Evolutionary conservation across 768 basidiomycete species (phyloP).

Genomic region (Coprinopsis marcescibilis): DNA sequence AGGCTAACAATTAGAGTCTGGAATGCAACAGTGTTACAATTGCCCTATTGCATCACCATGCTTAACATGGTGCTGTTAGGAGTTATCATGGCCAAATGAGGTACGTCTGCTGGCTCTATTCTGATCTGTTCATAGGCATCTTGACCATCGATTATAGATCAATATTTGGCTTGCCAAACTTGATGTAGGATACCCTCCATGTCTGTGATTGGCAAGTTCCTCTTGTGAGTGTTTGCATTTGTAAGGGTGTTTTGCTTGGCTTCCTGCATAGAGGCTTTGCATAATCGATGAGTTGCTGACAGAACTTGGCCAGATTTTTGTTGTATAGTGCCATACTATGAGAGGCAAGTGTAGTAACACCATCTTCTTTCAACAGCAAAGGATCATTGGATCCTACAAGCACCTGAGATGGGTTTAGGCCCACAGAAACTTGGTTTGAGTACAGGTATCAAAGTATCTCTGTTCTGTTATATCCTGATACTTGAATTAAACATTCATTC

Average conservation of each 20-base stretch:
- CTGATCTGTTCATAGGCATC: slow-evolving; percentile 37
- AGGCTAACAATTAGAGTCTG: slow-evolving; percentile 31
- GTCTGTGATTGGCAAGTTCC: slow-evolving; percentile 22
- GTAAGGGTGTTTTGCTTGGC: not conserved
- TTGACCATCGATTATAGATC: slow-evolving; percentile 32
- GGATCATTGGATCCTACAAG: slow-evolving; percentile 19
- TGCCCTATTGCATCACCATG: slow-evolving; percentile 24
- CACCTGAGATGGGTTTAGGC: slow-evolving; percentile 22
- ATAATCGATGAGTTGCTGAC: not conserved
- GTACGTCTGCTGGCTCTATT: slow-evolving; percentile 21
- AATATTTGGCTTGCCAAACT: slow-evolving; percentile 21
- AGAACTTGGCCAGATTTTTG: not conserved
- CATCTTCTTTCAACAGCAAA: slow-evolving; percentile 15
- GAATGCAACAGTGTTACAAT: slow-evolving; percentile 15
- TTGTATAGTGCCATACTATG: not conserved
- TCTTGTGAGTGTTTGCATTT: slow-evolving; percentile 31
- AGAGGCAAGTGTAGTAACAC: slow-evolving; percentile 3
- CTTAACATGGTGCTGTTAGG: slow-evolving; percentile 28
- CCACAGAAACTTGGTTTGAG: slow-evolving; percentile 23
- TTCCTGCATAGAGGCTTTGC: slow-evolving; percentile 1
- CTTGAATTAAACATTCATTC: slow-evolving; percentile 17
- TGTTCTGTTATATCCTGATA: slow-evolving; percentile 31
- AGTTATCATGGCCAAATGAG: slow-evolving; percentile 18
- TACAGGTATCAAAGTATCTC: slow-evolving; percentile 31
- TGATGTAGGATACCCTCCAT: slow-evolving; percentile 22